Evolutionary conservation across 805 yeast genomes (phyloP).

Genomic region (Pichia cephalocereana): DNA sequence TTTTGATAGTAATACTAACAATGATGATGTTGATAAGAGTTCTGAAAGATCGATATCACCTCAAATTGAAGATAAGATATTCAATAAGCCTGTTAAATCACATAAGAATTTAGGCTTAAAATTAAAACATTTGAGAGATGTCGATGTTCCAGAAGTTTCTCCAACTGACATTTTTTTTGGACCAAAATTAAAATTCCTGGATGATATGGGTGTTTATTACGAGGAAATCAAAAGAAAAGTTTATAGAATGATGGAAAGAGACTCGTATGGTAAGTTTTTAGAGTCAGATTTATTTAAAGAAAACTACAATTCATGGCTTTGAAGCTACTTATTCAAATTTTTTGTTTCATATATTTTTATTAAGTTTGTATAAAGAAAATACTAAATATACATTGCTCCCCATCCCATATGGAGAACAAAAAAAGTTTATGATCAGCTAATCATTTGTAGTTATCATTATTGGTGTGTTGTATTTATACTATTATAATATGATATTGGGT

Average conservation of each 20-base stretch:
- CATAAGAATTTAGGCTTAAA: background rate
- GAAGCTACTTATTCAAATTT: background rate
- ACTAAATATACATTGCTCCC: slow-evolving; percentile 7
- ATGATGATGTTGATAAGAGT: background rate
- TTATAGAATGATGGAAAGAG: slow-evolving; percentile 55
- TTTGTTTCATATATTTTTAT: background rate
- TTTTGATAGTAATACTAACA: background rate
- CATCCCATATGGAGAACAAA: slow-evolving; percentile 4
- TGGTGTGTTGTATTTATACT: background rate
- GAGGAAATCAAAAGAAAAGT: slow-evolving; percentile 42
- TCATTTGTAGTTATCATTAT: background rate
- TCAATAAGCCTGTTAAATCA: background rate
- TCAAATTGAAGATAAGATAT: background rate
- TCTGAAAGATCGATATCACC: no score
- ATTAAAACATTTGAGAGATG: slow-evolving; percentile 3
- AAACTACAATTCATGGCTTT: slow-evolving; percentile 12
- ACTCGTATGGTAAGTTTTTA: slow-evolving; percentile 65
- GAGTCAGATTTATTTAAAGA: slow-evolving; percentile 31
- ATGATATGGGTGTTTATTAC: slow-evolving; percentile 33
- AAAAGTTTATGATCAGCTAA: background rate
- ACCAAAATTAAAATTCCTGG: slow-evolving; percentile 29
- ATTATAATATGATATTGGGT: background rate
- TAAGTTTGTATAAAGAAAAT: background rate
- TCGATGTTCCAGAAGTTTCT: slow-evolving; percentile 10
- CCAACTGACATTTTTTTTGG: slow-evolving; percentile 28